These are phyloP conservation scores for Cyanidioschyzon merolae DNA, from an alignment of 23 red algal species.

Conservation along the genomic window DNA sequence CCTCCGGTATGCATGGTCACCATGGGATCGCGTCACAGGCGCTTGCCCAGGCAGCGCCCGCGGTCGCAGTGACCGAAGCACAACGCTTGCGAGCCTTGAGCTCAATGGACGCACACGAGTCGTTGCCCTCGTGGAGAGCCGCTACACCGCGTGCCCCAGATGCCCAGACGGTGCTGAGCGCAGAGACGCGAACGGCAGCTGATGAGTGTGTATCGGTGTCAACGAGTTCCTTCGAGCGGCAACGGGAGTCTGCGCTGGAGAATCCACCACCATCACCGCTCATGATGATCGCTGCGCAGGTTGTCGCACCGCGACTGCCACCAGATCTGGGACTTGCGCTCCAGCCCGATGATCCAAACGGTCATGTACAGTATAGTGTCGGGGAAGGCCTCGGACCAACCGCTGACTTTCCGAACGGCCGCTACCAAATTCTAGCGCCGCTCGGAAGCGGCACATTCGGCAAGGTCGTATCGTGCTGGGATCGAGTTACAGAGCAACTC, in stretches of 20 bases:
- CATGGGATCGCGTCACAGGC: too few relatives aligned
- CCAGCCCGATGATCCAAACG: slow-evolving; percentile 40
- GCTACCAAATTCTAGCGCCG: slow-evolving; percentile 62
- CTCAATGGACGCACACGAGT: too few relatives aligned
- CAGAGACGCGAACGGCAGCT: neutral
- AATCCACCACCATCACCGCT: slow-evolving; percentile 1
- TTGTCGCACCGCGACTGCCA: neutral
- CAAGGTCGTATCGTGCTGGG: slow-evolving; percentile 79
- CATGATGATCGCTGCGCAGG: neutral
- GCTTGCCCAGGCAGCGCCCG: too few relatives aligned
- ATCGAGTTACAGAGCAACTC: slow-evolving; percentile 30
- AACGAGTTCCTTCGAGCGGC: neutral
- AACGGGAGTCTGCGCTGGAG: neutral
- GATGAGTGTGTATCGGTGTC: neutral
- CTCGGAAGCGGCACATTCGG: slow-evolving; percentile 81
- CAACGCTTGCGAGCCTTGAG: too few relatives aligned
- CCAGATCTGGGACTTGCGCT: slow-evolving; percentile 19
- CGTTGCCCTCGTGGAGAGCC: too few relatives aligned
- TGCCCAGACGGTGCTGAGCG: neutral
- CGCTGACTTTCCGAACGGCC: slow-evolving; percentile 44
- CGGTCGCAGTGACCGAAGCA: too few relatives aligned
- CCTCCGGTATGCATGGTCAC: too few relatives aligned
- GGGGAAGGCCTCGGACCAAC: slow-evolving; percentile 52
- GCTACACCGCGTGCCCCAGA: too few relatives aligned
- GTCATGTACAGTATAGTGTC: slow-evolving; percentile 55